Base-by-base conservation (phyloP, 192 early-diverging fungal species). In the Podila horticola region DNA sequence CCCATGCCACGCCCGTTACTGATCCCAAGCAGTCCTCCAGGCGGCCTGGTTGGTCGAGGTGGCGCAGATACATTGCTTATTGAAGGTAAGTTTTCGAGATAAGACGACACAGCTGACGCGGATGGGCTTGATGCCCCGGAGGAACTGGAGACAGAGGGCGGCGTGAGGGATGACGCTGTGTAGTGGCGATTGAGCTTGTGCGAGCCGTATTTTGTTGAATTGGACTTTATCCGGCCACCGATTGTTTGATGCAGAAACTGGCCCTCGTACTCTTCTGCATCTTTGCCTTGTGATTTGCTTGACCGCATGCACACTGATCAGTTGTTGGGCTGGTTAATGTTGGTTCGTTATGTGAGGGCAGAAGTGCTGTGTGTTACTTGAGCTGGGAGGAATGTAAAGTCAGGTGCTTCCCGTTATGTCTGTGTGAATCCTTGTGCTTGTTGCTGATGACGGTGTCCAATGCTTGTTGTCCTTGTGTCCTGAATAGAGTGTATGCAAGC, bases 1-100 rank as follows among this genome's bases (percentile, higher is more conserved):
- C 77, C 77, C 38, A 81, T 73, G 12, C 77, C 77, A 19, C 77
- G 77, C 28, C 77, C 77, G 48, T 81, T 81, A 22, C 71, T 81
- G 62, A 73, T 81, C 30, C 75, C 75, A 6, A 79, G 55, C 2
- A 79, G 65, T 63, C 75, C 75, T 45, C 75, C 75, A 19, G 75
- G 75, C 12, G 75, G 75, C 15, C 75, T 48, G 26, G 75, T 69
- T 10, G 75, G 75, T 36, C 75, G 26, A 9, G 75, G 75, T 31
- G 75, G 75, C 10, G 70, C 60, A 15, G 52, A 34, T 7, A 5
- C 33, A 24, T 67, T 65, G 19, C 29, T 79, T 51, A 72, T 5
- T 10, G 75, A 71, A 6, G 75, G 75, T 29, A 79, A 34, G 20
- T 72, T 64, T 33, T 79, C 75, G 5, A 79, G 75, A 61, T 79